Percentiles rank a stretch among this genome's conserved stretches.
phyloP scores from a whole-genome alignment of 768 basidiomycete genomes.

The Brasilioporus rufonigricans region DNA sequence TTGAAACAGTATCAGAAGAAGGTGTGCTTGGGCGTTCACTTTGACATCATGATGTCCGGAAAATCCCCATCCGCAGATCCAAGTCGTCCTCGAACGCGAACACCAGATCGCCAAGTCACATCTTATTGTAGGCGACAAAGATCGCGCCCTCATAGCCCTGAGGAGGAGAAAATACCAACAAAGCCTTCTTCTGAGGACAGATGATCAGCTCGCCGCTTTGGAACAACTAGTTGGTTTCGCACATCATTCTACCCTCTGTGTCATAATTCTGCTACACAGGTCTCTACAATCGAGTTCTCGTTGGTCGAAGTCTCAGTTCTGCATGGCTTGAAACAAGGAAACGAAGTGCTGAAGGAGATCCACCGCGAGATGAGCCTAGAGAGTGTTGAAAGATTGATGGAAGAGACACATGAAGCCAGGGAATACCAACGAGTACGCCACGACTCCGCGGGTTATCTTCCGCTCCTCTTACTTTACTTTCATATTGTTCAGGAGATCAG shows the following conservation, averaged over 20 bases:
- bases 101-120: conserved; percentile 85
- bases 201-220: conserved; percentile 82
- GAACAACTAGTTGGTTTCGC: conserved; percentile 72
- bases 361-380: conserved; percentile 93
- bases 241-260: neutral
- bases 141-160: conserved; percentile 83
- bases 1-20: conserved; percentile 94
- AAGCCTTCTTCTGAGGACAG: conserved; percentile 81
- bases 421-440: conserved; percentile 80
- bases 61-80: conserved; percentile 54
- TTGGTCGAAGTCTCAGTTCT: conserved; percentile 89
- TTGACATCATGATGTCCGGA: neutral
- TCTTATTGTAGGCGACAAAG: conserved; percentile 78
- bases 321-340: conserved; percentile 91
- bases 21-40: conserved; percentile 41
- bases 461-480: neutral
- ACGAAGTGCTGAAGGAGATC: conserved; percentile 88
- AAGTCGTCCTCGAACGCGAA: conserved; percentile 82
- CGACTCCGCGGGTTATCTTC: neutral
- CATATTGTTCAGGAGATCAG: conserved; percentile 80
- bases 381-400: conserved; percentile 90
- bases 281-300: conserved; percentile 95
- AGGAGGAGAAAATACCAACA: conserved; percentile 95
- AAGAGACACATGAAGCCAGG: conserved; percentile 88
- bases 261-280: conserved; percentile 45